These are phyloP conservation scores for Acanthamoeba royreba DNA, from an alignment of 208 protist species.

Conservation along the genomic window DNA sequence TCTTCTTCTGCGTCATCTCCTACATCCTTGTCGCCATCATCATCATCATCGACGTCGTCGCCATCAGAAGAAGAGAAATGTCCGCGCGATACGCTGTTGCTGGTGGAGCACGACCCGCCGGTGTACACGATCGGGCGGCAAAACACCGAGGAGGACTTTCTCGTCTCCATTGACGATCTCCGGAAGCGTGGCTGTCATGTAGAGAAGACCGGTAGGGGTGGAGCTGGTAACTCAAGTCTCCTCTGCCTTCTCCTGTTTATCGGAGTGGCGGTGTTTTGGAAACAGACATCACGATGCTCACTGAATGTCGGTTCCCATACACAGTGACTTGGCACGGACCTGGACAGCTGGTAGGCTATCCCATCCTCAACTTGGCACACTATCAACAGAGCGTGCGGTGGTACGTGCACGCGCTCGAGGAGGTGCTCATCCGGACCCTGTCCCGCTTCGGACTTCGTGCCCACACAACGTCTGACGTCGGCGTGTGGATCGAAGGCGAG, in stretches of 20 bases:
- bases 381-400: neutral
- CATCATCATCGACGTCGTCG: too few relatives aligned
- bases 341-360: constrained; percentile 8
- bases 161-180: neutral
- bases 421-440: neutral
- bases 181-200: neutral
- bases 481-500: constrained; percentile 1
- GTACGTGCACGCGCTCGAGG: constrained; percentile 16
- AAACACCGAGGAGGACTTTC: constrained; percentile 3
- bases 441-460: neutral
- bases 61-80: too few relatives aligned
- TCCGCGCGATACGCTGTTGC: neutral
- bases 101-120: neutral
- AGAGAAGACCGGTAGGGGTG: neutral
- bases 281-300: too few relatives aligned
- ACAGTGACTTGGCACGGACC: constrained; percentile 13
- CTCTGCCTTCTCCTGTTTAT: neutral
- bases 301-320: too few relatives aligned
- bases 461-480: neutral
- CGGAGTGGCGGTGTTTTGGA: too few relatives aligned
- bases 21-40: too few relatives aligned
- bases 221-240: neutral
- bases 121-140: neutral
- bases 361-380: neutral
- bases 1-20: too few relatives aligned